Base-by-base conservation (phyloP, 106 monocot genomes). In the Apostasia shenzhenica region DNA sequence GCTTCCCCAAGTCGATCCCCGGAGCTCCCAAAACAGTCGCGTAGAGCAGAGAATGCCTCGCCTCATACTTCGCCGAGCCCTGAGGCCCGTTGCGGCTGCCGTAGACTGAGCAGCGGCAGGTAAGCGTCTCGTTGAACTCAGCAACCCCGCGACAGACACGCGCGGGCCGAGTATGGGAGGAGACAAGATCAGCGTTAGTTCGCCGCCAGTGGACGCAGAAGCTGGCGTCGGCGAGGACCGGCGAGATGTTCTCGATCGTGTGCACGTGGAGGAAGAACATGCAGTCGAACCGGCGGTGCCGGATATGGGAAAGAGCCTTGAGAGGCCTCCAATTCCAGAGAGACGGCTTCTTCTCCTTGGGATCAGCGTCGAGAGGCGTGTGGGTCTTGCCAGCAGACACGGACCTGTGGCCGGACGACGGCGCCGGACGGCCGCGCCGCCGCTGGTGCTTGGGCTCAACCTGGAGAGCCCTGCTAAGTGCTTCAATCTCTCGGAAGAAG, bases 201-300 rank as follows among this genome's bases (percentile, higher is more conserved):
- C 93, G 82, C 45, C 79, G 81, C 84, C 88, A 99, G 70, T 80
- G 71, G 52, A 99, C 87, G 54, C 70, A 59, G 63, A 93, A 48
- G 43, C 61, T 41, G 51, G 72, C 61, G 67, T 58, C 78, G 26
- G 78, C 73, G 55, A 99, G 81, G 55, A 73, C 41, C 1, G 81
- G 52, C 1, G 88, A 84, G 37, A 99, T 79, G 45, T 67, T 62
- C 37, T 80, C 77, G 68, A 99, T 75, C 47, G 93, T 83, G 74
- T 88, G 87, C 53, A 93, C 99, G 11, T 70, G 77, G 54, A 99
- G 81, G 13, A 90, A 73, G 87, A 99, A 99, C 12, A 69, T 55
- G 76, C 89, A 90, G 45, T 93, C 83, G 77, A 92, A 73, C 67
- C 99, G 84, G 45, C 79, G 88, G 65, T 77, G 84, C 47, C 93